Conservation (phyloP, 306 rosid genomes). For the Mimosa bimucronata region DNA sequence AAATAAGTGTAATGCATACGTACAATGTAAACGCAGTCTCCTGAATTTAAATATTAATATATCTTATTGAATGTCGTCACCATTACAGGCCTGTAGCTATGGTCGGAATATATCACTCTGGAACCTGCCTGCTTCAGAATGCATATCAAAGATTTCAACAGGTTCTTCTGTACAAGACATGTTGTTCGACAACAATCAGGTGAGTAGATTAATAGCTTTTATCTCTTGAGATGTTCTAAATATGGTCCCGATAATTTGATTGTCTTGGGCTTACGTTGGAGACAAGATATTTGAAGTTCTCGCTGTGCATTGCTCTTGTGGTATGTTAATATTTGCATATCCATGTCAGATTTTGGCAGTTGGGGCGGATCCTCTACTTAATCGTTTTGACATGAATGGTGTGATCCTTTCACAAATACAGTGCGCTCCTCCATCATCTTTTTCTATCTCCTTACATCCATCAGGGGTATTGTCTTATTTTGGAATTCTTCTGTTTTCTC, state of each 20-base stretch:
- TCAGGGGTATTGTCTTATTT: slow-evolving; percentile 66
- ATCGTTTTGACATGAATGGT: slow-evolving; percentile 81
- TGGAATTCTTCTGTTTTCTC: background rate
- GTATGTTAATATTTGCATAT: slow-evolving; percentile 19
- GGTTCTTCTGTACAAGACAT: slow-evolving; percentile 76
- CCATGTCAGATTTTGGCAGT: slow-evolving; percentile 70
- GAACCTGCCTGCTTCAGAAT: slow-evolving; percentile 92
- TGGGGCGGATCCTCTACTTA: slow-evolving; percentile 83
- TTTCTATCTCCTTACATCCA: slow-evolving; percentile 76
- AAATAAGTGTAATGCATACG: slow-evolving; percentile 21
- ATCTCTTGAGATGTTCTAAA: slow-evolving; percentile 28
- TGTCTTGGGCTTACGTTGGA: background rate
- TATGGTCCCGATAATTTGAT: slow-evolving; percentile 19
- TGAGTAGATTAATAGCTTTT: slow-evolving; percentile 44
- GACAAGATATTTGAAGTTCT: background rate
- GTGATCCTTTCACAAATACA: slow-evolving; percentile 82
- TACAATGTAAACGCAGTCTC: background rate
- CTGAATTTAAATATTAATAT: background rate
- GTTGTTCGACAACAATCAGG: slow-evolving; percentile 79
- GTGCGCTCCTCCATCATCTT: slow-evolving; percentile 81
- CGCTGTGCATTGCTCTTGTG: background rate
- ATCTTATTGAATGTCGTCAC: slow-evolving; percentile 21
- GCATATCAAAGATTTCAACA: slow-evolving; percentile 62
- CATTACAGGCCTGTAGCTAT: slow-evolving; percentile 75
- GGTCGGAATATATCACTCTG: slow-evolving; percentile 84